Conservation (phyloP, 192 early-diverging fungal genomes). For the Geranomyces michiganensis region DNA sequence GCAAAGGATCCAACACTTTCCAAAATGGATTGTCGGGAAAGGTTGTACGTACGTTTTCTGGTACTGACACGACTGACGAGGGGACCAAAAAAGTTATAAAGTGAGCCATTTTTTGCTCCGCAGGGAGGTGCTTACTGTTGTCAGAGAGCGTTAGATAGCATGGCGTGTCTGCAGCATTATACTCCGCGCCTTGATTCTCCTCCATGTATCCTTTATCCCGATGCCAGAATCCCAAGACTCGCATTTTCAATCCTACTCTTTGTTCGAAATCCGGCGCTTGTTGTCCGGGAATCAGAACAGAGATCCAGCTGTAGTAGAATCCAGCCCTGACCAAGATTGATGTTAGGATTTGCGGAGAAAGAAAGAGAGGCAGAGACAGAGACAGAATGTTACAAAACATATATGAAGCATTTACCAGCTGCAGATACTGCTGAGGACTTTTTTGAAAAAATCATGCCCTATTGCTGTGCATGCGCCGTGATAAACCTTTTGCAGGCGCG, state of each 20-base stretch:
- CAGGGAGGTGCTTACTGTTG: constrained; percentile 8
- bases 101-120: too few species aligned
- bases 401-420: constrained; percentile 3
- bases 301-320: constrained; percentile 18
- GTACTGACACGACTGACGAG: constrained; percentile 5
- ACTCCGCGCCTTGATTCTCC: constrained; percentile 3
- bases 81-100: background rate
- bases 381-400: background rate
- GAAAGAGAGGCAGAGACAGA: background rate
- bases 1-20: background rate
- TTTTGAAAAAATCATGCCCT: constrained; percentile 20
- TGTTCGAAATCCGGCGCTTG: background rate
- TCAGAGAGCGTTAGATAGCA: constrained; percentile 7
- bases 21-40: constrained; percentile 17
- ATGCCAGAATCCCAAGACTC: constrained; percentile 13
- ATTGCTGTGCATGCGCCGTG: constrained; percentile 8
- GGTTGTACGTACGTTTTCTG: background rate
- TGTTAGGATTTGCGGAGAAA: background rate
- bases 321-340: constrained; percentile 1
- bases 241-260: background rate
- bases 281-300: background rate
- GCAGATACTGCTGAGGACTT: constrained; percentile 4
- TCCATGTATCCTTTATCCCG: constrained; percentile 9
- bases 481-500: constrained; percentile 6
- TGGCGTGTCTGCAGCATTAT: constrained; percentile 7